Base-by-base conservation (phyloP, 495 filamentous ascomycete species). In the Xylaria palmicola region DNA sequence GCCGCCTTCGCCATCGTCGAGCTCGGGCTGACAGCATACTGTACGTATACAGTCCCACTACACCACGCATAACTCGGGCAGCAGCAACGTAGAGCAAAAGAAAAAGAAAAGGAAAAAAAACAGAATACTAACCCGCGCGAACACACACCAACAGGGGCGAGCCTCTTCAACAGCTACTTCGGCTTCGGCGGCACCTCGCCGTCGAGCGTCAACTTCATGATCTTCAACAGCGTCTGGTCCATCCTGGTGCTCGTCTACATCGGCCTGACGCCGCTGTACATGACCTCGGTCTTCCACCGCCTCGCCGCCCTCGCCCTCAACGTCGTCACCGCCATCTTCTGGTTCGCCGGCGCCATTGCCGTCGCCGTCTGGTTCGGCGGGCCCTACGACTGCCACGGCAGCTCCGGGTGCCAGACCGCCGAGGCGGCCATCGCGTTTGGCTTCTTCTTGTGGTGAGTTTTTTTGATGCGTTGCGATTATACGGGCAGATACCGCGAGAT, bases 301-400 rank as follows among this genome's bases (percentile, higher is more conserved):
- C 79, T 84, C 27, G 82, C 74, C 37, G 81, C 92, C 4, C 78
- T 90, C 8, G 85, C 65, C n/a, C 75, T 88, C 30, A 88, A 93
- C 62, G 74, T 75, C 44, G 47, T 93, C 12, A 92, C 90, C n/a
- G 87, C 85, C 79, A 80, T 93, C 37, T 92, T 93, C 79, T 95
- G 92, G 92, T 92, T 96, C 70, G 86, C 87, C 0, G 90, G 90
- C 26, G 89, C 89, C 61, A 86, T 95, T 68, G 90, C 90, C 0
- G 67, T 91, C 1, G 90, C 86, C 2, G 86, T 84, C 4, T 77
- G 80, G 58, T 70, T 89, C 44, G 81, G 79, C 17, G 69, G 80
- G 1, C 75, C 77, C 7, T 65, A 64, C 34, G 54, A 68, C 9
- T 74, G 77, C 61, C 55, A 57, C 7, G 66, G 61, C 39, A 49